Evolutionary conservation across 192 early-diverging fungal species (phyloP), one percentile per base, ranked within the genome.

Genomic region (Mortierella hygrophila): DNA sequence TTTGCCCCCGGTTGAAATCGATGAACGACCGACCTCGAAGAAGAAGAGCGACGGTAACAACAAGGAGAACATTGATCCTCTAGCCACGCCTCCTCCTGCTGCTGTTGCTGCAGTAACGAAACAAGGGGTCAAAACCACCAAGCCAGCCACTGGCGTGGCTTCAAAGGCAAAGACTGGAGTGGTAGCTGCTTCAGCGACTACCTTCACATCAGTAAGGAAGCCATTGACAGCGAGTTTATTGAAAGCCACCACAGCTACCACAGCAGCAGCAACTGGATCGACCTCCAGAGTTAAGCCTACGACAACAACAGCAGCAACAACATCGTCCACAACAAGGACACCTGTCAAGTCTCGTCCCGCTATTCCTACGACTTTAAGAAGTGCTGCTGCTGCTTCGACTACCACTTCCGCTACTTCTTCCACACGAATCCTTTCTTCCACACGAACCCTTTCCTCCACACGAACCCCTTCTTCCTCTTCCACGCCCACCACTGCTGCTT

Each of bases 1-100:
- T 16, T 46, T 85, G 75, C 83, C 83, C 23, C 78, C 83, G 41
- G 75, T 79, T 26, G 83, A 85, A 13, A 85, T 85, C n/a, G 75
- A 85, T 5, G 63, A 79, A 21, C 60, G 21, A 20, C 52, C 77
- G 16, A 16, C 55, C 18, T 32, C 15, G 6, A 74, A 35, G 23
- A 68, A 37, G 3, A 54, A 70, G 20, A 21, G 18, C 1, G 41
- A 49, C 57, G 42, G 57, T 3, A 42, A 1, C 52, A 49, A 70
- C 55, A 76, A 76, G 41, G 75, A 82, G 75, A 82, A 76, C 46
- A 46, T 72, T 42, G 46, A 49, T 82, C 74, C 74, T 71, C 74
- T 57, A 26, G 49, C 49, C 35, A 26, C 76, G 20, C 37, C 65
- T 26, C 74, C 72, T 37, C 60, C 63, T 32, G 68, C 35, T 26